These are phyloP conservation scores for Clarireedia paspali DNA, from an alignment of 2,329 filamentous ascomycete species.

Conservation along the genomic window DNA sequence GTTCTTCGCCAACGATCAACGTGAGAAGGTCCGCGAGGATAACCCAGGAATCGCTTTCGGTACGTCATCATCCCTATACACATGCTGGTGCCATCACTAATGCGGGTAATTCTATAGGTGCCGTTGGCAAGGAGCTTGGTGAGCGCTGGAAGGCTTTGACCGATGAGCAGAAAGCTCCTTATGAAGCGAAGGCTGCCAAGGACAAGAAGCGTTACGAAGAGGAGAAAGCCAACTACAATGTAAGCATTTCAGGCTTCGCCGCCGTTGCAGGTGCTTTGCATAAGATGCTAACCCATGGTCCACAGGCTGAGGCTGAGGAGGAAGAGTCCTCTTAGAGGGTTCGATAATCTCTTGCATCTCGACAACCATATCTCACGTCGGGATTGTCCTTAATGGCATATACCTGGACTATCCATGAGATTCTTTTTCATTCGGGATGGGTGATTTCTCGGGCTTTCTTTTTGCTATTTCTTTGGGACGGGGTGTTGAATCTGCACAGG, in stretches of 20 bases:
- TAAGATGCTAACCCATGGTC: slow-evolving; percentile 28
- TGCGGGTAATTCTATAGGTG: slow-evolving; percentile 44
- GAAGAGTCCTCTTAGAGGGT: slow-evolving; percentile 39
- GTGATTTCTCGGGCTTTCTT: slow-evolving; percentile 13
- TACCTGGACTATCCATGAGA: not conserved
- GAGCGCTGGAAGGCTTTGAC: slow-evolving; percentile 97
- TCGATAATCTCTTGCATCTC: slow-evolving; percentile 12
- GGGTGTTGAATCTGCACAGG: slow-evolving; percentile 23
- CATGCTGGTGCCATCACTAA: slow-evolving; percentile 10
- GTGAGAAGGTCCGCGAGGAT: slow-evolving; percentile 95
- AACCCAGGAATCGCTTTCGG: slow-evolving; percentile 97
- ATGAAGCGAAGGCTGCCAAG: slow-evolving; percentile 90
- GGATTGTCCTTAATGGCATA: slow-evolving; percentile 5
- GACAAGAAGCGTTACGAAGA: slow-evolving; percentile 99
- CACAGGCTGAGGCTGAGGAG: slow-evolving; percentile 47
- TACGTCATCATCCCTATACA: slow-evolving; percentile 37
- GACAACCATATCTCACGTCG: slow-evolving; percentile 16
- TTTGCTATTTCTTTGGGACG: slow-evolving; percentile 25
- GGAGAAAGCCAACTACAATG: slow-evolving; percentile 91
- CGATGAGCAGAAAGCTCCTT: slow-evolving; percentile 87
- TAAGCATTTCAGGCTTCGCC: slow-evolving; percentile 40
- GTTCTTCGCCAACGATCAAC: slow-evolving; percentile 99
- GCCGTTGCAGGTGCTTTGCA: slow-evolving; percentile 19
- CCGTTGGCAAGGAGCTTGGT: slow-evolving; percentile 96
- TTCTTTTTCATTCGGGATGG: slow-evolving; percentile 10